phyloP scores from a whole-genome alignment of 2,329 filamentous ascomycete species.

The Botrytis tulipae region DNA sequence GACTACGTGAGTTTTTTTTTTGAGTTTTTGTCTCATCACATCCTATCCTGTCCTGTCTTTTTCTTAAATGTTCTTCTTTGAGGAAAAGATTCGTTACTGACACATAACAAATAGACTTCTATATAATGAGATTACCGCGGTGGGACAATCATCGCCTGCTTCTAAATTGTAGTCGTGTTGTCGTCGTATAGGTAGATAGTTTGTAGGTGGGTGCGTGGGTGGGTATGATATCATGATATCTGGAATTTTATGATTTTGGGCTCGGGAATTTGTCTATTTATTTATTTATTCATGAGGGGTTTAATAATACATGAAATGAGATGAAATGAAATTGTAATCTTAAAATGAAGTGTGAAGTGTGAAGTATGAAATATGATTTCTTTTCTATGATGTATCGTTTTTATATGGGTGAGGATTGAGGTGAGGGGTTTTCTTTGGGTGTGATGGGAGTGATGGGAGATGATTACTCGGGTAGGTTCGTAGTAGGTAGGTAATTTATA shows the following conservation, averaged over 20 bases:
- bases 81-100: background rate
- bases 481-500: no score
- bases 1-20: constrained; percentile 62
- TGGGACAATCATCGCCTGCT: constrained; percentile 48
- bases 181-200: background rate
- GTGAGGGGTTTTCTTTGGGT: no score
- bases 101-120: constrained; percentile 57
- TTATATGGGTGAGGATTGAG: no score
- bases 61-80: background rate
- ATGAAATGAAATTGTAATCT: background rate
- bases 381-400: no score
- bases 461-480: no score
- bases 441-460: no score
- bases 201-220: background rate
- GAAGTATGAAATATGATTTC: background rate
- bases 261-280: background rate
- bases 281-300: background rate
- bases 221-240: background rate
- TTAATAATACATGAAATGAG: background rate
- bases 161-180: constrained; percentile 34
- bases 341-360: background rate
- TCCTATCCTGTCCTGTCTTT: background rate
- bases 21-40: background rate
- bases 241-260: background rate
- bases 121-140: constrained; percentile 82